These are phyloP conservation scores for Ustilago xerochloae DNA, from an alignment of 1,284 basidiomycete species.

Conservation along the genomic window DNA sequence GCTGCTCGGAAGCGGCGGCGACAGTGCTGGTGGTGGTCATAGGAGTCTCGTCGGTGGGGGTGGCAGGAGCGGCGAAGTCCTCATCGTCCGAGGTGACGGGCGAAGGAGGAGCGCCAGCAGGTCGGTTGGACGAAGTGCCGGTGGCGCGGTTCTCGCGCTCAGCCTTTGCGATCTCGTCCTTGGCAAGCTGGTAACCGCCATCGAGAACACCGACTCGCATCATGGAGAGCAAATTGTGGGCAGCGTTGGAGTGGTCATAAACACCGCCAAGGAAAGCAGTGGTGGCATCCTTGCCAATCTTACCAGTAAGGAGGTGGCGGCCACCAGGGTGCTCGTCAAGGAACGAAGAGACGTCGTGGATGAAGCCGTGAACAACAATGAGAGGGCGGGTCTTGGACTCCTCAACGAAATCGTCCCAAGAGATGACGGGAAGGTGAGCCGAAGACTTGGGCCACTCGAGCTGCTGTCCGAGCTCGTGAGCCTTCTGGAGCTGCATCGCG, in stretches of 20 bases:
- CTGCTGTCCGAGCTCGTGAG: conserved; percentile 49
- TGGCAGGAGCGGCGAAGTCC: conserved; percentile 45
- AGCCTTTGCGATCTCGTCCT: conserved; percentile 51
- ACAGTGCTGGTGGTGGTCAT: conserved; percentile 36
- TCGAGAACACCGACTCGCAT: conserved; percentile 67
- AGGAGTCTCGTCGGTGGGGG: conserved; percentile 46
- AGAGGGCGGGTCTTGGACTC: conserved; percentile 65
- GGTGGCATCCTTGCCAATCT: conserved; percentile 66
- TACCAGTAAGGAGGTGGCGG: conserved; percentile 57
- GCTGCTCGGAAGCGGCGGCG: conserved; percentile 48
- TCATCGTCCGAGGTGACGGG: conserved; percentile 56
- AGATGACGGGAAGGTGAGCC: conserved; percentile 64
- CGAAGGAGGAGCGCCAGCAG: conserved; percentile 51
- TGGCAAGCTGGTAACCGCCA: conserved; percentile 64
- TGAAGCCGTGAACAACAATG: conserved; percentile 64
- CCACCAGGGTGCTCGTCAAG: conserved; percentile 67
- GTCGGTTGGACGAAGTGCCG: conserved; percentile 40
- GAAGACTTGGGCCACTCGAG: conserved; percentile 62
- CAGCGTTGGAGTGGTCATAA: conserved; percentile 67
- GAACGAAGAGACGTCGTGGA: conserved; percentile 65
- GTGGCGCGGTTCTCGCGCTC: conserved; percentile 46
- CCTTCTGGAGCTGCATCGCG: conserved; percentile 63
- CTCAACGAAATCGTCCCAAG: conserved; percentile 66
- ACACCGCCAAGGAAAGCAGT: conserved; percentile 66
- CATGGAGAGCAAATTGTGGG: conserved; percentile 66